Evolutionary conservation across 495 filamentous ascomycete species (phyloP).

Genomic region (Diplogelasinospora grovesii): DNA sequence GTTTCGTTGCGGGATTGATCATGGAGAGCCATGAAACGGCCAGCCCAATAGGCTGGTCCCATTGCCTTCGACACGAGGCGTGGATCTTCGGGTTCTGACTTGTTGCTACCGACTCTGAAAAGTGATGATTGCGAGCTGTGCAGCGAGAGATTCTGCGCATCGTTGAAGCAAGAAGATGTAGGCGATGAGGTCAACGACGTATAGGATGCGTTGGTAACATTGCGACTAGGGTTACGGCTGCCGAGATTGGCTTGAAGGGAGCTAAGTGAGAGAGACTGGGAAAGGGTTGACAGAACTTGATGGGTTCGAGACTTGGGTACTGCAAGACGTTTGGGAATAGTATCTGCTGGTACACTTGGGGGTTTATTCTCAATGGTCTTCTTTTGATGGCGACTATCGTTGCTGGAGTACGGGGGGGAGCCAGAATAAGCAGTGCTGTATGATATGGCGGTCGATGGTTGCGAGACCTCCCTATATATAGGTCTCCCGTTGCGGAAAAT

Average conservation of each 20-base stretch:
- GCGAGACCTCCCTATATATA: background rate
- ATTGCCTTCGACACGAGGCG: constrained; percentile 23
- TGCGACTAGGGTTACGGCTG: constrained; percentile 16
- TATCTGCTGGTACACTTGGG: background rate
- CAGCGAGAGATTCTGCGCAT: too few relatives aligned
- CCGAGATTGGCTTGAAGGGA: constrained; percentile 10
- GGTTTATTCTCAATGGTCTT: constrained; percentile 9
- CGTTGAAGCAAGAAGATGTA: background rate
- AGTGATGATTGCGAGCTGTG: too few relatives aligned
- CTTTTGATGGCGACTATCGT: background rate
- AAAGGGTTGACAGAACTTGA: constrained; percentile 32
- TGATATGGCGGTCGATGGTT: background rate
- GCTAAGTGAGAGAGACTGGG: constrained; percentile 30
- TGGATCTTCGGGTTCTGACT: constrained; percentile 6
- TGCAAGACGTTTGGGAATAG: constrained; percentile 5
- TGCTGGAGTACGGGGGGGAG: background rate
- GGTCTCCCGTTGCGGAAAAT: background rate
- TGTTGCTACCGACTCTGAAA: too few relatives aligned
- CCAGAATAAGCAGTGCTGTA: background rate
- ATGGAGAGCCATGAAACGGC: constrained; percentile 48
- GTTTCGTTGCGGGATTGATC: constrained; percentile 46
- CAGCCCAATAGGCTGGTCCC: constrained; percentile 45
- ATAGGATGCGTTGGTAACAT: constrained; percentile 11
- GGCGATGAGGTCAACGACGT: background rate
- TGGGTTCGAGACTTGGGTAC: constrained; percentile 33